These are phyloP conservation scores for Fusarium sp. DNA, from an alignment of 2,329 filamentous ascomycete species.

Conservation along the genomic window DNA sequence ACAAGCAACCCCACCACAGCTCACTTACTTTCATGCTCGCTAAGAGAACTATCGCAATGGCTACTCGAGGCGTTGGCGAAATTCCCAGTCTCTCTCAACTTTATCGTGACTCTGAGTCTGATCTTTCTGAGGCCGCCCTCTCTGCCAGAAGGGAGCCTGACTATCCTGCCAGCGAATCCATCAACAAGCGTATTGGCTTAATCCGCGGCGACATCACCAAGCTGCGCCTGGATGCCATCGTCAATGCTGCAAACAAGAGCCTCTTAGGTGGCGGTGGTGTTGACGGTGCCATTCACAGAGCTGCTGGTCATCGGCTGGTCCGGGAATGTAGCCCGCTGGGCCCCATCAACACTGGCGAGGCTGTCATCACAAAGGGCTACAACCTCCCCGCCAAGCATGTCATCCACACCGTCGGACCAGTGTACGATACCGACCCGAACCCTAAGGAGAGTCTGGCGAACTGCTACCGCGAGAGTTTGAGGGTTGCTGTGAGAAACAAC, in stretches of 20 bases:
- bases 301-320: constrained; percentile 77
- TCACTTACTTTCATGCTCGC: constrained; percentile 39
- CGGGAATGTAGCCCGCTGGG: constrained; percentile 78
- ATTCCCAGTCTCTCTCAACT: constrained; percentile 75
- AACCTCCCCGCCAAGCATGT: constrained; percentile 80
- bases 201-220: constrained; percentile 85
- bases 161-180: constrained; percentile 57
- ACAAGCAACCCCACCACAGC: not conserved
- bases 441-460: constrained; percentile 64
- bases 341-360: constrained; percentile 81
- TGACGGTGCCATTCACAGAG: constrained; percentile 86
- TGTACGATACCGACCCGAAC: constrained; percentile 67
- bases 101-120: constrained; percentile 60
- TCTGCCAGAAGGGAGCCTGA: not conserved
- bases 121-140: constrained; percentile 24
- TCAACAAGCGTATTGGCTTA: constrained; percentile 79
- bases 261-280: constrained; percentile 93
- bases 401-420: constrained; percentile 91
- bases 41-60: constrained; percentile 47
- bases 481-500: constrained; percentile 76
- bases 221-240: constrained; percentile 83
- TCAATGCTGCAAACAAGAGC: constrained; percentile 88
- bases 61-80: constrained; percentile 57
- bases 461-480: constrained; percentile 79
- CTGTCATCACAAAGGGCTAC: constrained; percentile 87